Conservation (phyloP, 1,139 yeast genomes). For the Eremothecium cymbalariae region DNA sequence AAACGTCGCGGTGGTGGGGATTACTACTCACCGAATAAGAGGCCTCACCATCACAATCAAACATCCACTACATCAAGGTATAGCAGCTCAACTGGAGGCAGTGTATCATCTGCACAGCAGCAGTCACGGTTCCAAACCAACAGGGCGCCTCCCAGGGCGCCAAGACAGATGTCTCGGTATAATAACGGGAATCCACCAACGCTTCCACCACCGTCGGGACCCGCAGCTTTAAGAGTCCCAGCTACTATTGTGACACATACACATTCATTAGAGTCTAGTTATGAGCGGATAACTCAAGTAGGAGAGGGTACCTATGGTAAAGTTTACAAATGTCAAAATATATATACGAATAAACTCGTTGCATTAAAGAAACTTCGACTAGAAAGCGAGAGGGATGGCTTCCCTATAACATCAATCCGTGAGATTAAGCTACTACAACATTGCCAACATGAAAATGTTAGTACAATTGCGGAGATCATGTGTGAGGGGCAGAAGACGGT, state of each 20-base stretch:
- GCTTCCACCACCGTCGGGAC: conserved; percentile 3
- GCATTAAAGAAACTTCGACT: conserved; percentile 79
- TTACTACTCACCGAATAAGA: conserved; percentile 4
- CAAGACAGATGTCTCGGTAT: conserved; percentile 3
- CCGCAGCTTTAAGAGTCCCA: conserved; percentile 4
- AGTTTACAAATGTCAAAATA: conserved; percentile 48
- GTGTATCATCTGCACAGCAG: not conserved
- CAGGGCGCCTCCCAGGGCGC: conserved; percentile 3
- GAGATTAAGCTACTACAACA: conserved; percentile 83
- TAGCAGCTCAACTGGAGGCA: not conserved
- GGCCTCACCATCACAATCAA: conserved; percentile 6
- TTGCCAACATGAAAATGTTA: conserved; percentile 75
- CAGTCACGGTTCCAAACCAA: conserved; percentile 3
- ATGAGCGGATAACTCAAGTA: conserved; percentile 40
- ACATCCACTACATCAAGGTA: conserved; percentile 2
- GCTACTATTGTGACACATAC: conserved; percentile 2
- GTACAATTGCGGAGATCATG: conserved; percentile 83
- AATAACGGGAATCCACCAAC: not conserved
- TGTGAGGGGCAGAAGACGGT: conserved; percentile 64
- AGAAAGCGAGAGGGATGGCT: conserved; percentile 87
- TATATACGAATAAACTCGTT: conserved; percentile 58
- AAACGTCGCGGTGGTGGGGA: conserved; percentile 6
- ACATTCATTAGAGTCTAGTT: conserved; percentile 19
- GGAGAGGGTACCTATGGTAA: conserved; percentile 84
- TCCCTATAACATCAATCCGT: conserved; percentile 91